These are phyloP conservation scores for Magnusiomyces ingens DNA, from an alignment of 1,139 yeast species.

Conservation along the genomic window DNA sequence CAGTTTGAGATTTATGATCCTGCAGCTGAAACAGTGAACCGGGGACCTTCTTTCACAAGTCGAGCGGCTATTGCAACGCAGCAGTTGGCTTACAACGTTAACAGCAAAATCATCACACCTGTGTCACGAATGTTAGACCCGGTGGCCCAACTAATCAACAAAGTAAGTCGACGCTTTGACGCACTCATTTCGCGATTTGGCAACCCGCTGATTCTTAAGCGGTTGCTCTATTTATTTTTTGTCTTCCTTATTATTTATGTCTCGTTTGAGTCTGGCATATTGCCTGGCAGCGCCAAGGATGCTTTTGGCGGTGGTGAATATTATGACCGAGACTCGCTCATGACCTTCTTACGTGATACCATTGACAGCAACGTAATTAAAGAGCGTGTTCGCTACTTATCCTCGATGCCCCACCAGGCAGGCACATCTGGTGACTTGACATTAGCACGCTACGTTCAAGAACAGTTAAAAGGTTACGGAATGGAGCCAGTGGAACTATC, in stretches of 20 bases:
- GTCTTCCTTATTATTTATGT: slow-evolving; percentile 53
- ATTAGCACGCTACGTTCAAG: slow-evolving; percentile 56
- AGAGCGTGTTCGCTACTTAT: slow-evolving; percentile 65
- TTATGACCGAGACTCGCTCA: slow-evolving; percentile 49
- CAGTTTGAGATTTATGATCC: slow-evolving; percentile 41
- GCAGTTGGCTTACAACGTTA: slow-evolving; percentile 35
- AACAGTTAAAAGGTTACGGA: slow-evolving; percentile 52
- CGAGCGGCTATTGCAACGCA: slow-evolving; percentile 25
- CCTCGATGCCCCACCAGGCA: slow-evolving; percentile 78
- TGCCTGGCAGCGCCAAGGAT: slow-evolving; percentile 33
- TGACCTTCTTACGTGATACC: slow-evolving; percentile 42
- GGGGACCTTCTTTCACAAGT: slow-evolving; percentile 18
- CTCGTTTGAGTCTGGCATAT: slow-evolving; percentile 50
- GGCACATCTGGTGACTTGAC: slow-evolving; percentile 83
- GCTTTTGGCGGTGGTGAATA: slow-evolving; percentile 46
- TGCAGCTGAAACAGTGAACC: slow-evolving; percentile 11
- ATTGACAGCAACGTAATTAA: slow-evolving; percentile 56
- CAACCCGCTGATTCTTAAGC: slow-evolving; percentile 75
- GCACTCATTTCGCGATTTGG: slow-evolving; percentile 57
- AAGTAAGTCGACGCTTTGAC: slow-evolving; percentile 46
- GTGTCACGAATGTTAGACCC: slow-evolving; percentile 56
- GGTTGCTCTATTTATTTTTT: slow-evolving; percentile 62
- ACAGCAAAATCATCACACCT: slow-evolving; percentile 44
- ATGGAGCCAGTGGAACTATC: slow-evolving; percentile 43
- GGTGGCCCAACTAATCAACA: slow-evolving; percentile 51